Conservation (phyloP, 2,329 filamentous ascomycete genomes). For the Aspergillus japonicus region DNA sequence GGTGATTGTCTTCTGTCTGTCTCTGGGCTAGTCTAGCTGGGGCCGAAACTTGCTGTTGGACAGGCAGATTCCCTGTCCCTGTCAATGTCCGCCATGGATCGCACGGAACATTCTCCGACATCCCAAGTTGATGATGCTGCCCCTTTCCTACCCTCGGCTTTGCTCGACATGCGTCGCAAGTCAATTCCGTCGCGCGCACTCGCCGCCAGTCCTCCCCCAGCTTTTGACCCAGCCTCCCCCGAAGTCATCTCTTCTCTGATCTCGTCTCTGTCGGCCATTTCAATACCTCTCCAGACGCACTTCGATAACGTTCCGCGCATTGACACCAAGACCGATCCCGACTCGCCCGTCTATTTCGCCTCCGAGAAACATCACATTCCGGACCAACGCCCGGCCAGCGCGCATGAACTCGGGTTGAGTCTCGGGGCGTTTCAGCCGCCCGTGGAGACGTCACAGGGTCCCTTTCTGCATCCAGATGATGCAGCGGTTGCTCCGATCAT, state of each 20-base stretch:
- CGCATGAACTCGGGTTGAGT: slow-evolving; percentile 65
- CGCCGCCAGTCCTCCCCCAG: slow-evolving; percentile 29
- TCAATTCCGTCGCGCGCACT: slow-evolving; percentile 37
- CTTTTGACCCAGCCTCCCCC: slow-evolving; percentile 45
- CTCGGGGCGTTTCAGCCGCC: slow-evolving; percentile 65
- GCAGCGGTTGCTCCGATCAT: slow-evolving; percentile 68
- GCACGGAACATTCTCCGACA: slow-evolving; percentile 23
- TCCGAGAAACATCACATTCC: slow-evolving; percentile 28
- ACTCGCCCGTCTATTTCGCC: slow-evolving; percentile 31
- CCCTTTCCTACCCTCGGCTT: slow-evolving; percentile 29
- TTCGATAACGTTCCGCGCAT: slow-evolving; percentile 60
- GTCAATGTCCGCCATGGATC: slow-evolving; percentile 35
- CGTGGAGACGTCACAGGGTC: slow-evolving; percentile 51
- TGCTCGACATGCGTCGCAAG: slow-evolving; percentile 48
- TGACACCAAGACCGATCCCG: slow-evolving; percentile 41
- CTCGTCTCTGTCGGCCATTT: slow-evolving; percentile 60
- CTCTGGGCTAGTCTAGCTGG: slow-evolving; percentile 9
- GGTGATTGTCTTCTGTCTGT: slow-evolving; percentile 16
- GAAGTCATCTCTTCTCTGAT: slow-evolving; percentile 60
- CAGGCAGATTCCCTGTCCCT: slow-evolving; percentile 17
- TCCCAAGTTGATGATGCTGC: slow-evolving; percentile 21
- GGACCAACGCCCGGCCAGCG: slow-evolving; percentile 21
- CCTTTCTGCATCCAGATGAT: slow-evolving; percentile 54
- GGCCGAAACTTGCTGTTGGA: slow-evolving; percentile 10
- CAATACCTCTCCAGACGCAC: slow-evolving; percentile 64